Percentiles rank a stretch among this genome's conserved stretches.
phyloP scores from a whole-genome alignment of 192 early-diverging fungal genomes.

The Obelidium mucronatum region DNA sequence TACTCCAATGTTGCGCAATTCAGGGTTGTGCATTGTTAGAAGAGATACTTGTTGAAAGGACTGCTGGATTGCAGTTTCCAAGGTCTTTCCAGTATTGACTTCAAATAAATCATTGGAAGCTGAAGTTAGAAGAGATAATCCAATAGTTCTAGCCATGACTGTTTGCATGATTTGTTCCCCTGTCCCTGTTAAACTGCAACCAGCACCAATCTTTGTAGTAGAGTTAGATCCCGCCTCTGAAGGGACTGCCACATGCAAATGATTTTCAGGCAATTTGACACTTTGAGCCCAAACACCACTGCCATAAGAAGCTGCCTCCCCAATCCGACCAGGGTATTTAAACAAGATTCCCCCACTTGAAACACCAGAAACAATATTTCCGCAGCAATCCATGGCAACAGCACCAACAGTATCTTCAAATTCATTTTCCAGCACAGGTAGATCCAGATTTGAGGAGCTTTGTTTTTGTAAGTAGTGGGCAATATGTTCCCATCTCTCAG shows the following conservation, averaged over 20 bases:
- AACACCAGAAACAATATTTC: slow-evolving; percentile 75
- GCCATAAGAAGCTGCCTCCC: slow-evolving; percentile 88
- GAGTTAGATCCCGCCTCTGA: too few relatives aligned
- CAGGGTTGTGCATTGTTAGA: neutral
- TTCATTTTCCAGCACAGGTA: slow-evolving; percentile 18
- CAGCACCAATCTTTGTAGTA: slow-evolving; percentile 48
- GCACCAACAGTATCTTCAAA: slow-evolving; percentile 87
- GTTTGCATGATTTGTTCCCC: slow-evolving; percentile 90
- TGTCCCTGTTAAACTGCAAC: slow-evolving; percentile 72
- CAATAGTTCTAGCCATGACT: slow-evolving; percentile 67
- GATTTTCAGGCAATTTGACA: neutral
- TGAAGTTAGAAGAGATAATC: slow-evolving; percentile 27
- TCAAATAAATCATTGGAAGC: neutral
- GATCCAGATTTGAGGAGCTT: neutral
- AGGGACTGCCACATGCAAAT: neutral
- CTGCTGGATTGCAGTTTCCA: neutral
- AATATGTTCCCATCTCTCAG: neutral
- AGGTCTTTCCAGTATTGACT: neutral
- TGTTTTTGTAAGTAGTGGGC: neutral
- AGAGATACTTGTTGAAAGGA: neutral
- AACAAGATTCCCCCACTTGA: slow-evolving; percentile 88
- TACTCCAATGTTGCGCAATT: neutral
- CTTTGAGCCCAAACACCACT: slow-evolving; percentile 82
- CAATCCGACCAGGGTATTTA: slow-evolving; percentile 79
- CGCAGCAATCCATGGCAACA: slow-evolving; percentile 71